These are phyloP conservation scores for Stephania yunnanensis DNA, from an alignment of 164 flowering plant species.

Conservation along the genomic window DNA sequence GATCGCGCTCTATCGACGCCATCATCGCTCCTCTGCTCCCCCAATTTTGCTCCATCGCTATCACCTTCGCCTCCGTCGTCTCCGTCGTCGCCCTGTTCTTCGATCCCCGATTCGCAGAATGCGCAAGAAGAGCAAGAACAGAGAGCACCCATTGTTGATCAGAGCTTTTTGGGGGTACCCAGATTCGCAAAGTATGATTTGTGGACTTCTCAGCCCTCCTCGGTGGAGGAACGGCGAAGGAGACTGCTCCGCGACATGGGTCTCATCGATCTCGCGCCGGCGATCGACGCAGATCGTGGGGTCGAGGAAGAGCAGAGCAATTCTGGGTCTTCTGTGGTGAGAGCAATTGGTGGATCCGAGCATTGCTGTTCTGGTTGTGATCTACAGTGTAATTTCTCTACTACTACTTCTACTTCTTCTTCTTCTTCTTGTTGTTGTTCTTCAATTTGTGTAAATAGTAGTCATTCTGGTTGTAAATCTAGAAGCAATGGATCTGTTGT, in stretches of 20 bases:
- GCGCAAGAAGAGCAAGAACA: too few species aligned
- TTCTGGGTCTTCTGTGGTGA: not conserved
- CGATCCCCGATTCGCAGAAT: conserved; percentile 29
- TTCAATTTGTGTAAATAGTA: conserved; percentile 5
- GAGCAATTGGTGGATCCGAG: not conserved
- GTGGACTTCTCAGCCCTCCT: conserved; percentile 80
- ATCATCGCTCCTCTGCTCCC: conserved; percentile 8
- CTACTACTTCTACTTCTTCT: not conserved
- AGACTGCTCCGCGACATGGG: conserved; percentile 77
- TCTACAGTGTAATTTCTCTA: not conserved
- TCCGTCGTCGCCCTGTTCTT: conserved; percentile 19
- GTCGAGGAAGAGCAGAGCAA: not conserved
- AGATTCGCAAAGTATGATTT: conserved; percentile 49
- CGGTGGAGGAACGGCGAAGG: conserved; percentile 74
- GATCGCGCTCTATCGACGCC: conserved; percentile 68
- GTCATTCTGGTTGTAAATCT: not conserved
- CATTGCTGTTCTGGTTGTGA: not conserved
- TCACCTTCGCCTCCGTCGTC: not conserved
- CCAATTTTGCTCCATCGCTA: conserved; percentile 26
- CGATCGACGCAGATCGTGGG: not conserved
- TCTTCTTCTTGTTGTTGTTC: not conserved
- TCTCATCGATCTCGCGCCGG: conserved; percentile 34
- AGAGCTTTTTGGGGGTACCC: too few species aligned
- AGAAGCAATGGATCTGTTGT: conserved; percentile 8
- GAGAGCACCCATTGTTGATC: too few species aligned